Base-by-base conservation (phyloP, 2,329 filamentous ascomycete species). In the Ceratocystis papillata region DNA sequence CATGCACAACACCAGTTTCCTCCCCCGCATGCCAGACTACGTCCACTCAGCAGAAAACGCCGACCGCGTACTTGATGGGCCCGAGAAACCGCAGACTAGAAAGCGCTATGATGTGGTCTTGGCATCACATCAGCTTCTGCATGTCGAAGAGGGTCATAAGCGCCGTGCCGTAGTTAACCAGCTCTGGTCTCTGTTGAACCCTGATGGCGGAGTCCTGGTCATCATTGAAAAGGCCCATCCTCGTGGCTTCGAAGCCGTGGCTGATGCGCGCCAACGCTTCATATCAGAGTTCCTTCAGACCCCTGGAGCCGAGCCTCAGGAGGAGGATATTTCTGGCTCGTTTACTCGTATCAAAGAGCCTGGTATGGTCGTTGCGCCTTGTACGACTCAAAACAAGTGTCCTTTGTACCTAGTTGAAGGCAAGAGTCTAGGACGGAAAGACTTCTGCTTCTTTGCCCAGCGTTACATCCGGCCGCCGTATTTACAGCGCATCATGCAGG, bases 101-200 rank as follows among this genome's bases (percentile, higher is more conserved):
- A 96, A 97, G 76, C 82, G 84, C 55, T 96, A 87, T 74, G 94
- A 99, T 72, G 76, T 99, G 4, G 90, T 99, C 70, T 87, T 99
- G 69, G 92, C 91, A 0, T 89, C 91, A 1, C 90, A 99, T 73
- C 82, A 87, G 3, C 80, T 99, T 25, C 86, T 95, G 75, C 83
- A 86, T 0, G 75, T 94, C 3, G 83, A 87, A 68, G 87, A 93
- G 73, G 87, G 88, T 10, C 89, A 87, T 71, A 79, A 88, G 71
- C 87, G 92, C 59, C 92, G 89, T 72, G 83, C 87, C 44, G 80
- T 94, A 64, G 79, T 96, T 22, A 86, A 95, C 72, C 96, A 96
- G 68, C 82, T 97, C 1, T 99, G 94, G 94, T 86, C 84, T 15
- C 80, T 96, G 63, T 79, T 96, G 3, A 89, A 88, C 64, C 88